Evolutionary conservation across 768 basidiomycete species (phyloP).

Genomic region (Agrocybe chaxingu): DNA sequence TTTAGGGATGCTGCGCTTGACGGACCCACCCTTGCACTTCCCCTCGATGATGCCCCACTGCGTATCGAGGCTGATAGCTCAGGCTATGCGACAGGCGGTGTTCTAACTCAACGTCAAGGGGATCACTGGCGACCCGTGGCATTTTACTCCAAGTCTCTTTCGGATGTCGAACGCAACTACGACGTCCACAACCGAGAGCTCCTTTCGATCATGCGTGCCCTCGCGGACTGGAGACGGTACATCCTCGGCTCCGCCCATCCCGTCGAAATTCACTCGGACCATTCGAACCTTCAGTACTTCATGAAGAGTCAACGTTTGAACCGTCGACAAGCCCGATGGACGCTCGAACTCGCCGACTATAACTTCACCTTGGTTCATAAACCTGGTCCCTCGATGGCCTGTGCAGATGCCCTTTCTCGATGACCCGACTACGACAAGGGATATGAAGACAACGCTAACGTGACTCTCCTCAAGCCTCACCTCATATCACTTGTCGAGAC

Average conservation of each 20-base stretch:
- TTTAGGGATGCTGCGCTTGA: no score
- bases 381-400: no score
- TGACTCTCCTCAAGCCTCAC: no score
- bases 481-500: no score
- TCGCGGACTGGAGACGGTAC: slow-evolving; percentile 25
- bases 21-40: slow-evolving; percentile 1
- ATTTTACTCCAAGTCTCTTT: slow-evolving; percentile 31
- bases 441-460: no score
- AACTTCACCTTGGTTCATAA: no score
- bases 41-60: slow-evolving; percentile 3
- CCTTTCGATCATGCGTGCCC: slow-evolving; percentile 38
- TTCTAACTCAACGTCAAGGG: slow-evolving; percentile 25
- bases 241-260: slow-evolving; percentile 14
- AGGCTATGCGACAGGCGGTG: slow-evolving; percentile 37
- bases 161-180: slow-evolving; percentile 39
- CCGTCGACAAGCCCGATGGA: no score
- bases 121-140: slow-evolving; percentile 32
- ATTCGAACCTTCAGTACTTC: slow-evolving; percentile 1
- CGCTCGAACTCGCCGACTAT: no score
- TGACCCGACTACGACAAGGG: no score
- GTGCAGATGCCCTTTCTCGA: no score
- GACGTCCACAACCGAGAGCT: slow-evolving; percentile 45
- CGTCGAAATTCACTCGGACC: slow-evolving; percentile 29
- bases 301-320: no score
- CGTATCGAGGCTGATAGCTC: slow-evolving; percentile 29